Evolutionary conservation across 2,329 filamentous ascomycete genomes (phyloP).

Genomic region (Calonectria hawksworthii): DNA sequence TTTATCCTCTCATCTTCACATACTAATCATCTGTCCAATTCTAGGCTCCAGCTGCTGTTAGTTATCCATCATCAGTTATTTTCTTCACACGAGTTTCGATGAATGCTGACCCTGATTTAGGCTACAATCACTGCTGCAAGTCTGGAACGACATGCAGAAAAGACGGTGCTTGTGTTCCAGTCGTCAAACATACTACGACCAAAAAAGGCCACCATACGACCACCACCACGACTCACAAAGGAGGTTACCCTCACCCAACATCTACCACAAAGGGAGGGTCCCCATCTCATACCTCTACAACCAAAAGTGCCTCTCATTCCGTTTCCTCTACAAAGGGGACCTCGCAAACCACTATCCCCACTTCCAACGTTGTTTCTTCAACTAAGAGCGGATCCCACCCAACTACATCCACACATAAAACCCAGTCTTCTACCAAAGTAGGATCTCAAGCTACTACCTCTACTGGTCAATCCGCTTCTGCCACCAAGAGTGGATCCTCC

Average conservation of each 20-base stretch:
- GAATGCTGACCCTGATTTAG: neutral
- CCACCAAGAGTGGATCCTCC: neutral
- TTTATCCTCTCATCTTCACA: too few relatives aligned
- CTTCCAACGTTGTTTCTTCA: too few relatives aligned
- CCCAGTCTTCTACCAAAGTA: too few relatives aligned
- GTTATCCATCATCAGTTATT: neutral
- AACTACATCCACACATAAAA: too few relatives aligned
- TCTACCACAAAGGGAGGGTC: neutral
- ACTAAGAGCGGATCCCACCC: too few relatives aligned
- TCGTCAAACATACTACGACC: neutral
- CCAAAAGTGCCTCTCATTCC: too few relatives aligned
- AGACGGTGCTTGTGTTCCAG: slow-evolving; percentile 1
- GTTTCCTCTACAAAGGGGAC: neutral
- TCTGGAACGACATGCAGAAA: slow-evolving; percentile 1
- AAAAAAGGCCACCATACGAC: neutral
- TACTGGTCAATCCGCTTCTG: too few relatives aligned
- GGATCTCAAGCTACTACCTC: too few relatives aligned
- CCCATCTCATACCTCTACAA: too few relatives aligned
- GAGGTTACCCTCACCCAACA: neutral
- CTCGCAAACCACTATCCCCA: too few relatives aligned
- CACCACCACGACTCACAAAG: neutral
- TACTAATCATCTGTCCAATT: neutral
- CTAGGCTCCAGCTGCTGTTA: slow-evolving; percentile 13
- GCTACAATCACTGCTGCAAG: slow-evolving; percentile 7
- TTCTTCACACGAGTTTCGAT: too few relatives aligned